phyloP scores from a whole-genome alignment of 176 grass and related monocot genomes.

The Bonia amplexicaulis region DNA sequence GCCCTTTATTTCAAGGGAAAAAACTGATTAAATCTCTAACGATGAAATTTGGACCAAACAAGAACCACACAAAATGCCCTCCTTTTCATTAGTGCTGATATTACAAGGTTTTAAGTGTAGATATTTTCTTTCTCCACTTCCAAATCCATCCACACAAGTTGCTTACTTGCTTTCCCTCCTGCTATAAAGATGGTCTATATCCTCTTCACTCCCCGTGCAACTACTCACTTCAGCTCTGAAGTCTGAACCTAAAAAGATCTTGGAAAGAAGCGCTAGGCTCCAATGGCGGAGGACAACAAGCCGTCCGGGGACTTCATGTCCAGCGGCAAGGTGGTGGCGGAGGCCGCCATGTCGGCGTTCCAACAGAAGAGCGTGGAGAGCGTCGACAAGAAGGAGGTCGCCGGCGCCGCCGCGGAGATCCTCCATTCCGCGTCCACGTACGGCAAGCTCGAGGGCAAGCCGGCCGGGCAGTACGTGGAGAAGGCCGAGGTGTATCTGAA shows the following conservation, averaged over 20 bases:
- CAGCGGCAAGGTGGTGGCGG: constrained; percentile 67
- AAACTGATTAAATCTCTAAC: not conserved
- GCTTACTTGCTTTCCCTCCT: not conserved
- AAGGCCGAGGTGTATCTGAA: constrained; percentile 80
- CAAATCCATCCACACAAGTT: constrained; percentile 15
- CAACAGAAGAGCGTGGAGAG: constrained; percentile 37
- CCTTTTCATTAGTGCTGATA: not conserved
- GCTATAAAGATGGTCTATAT: constrained; percentile 8
- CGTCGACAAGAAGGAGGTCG: constrained; percentile 69
- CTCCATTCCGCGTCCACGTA: constrained; percentile 56
- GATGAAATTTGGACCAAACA: not conserved
- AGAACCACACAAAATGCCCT: not conserved
- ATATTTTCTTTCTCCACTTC: not conserved
- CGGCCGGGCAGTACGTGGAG: constrained; percentile 63
- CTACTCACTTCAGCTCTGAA: not conserved
- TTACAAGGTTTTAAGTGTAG: not conserved
- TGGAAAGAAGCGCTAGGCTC: not conserved
- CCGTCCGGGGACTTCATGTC: constrained; percentile 47
- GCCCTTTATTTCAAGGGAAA: not conserved
- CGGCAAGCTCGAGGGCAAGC: constrained; percentile 68
- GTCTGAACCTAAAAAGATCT: not conserved
- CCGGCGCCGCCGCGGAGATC: constrained; percentile 52
- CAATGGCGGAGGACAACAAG: constrained; percentile 18
- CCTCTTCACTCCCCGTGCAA: not conserved
- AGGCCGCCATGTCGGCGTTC: constrained; percentile 42